Percentiles rank a stretch among this genome's conserved stretches.
Evolutionary conservation across 306 rosid species (phyloP).

Genomic region (Nissolia schottii): DNA sequence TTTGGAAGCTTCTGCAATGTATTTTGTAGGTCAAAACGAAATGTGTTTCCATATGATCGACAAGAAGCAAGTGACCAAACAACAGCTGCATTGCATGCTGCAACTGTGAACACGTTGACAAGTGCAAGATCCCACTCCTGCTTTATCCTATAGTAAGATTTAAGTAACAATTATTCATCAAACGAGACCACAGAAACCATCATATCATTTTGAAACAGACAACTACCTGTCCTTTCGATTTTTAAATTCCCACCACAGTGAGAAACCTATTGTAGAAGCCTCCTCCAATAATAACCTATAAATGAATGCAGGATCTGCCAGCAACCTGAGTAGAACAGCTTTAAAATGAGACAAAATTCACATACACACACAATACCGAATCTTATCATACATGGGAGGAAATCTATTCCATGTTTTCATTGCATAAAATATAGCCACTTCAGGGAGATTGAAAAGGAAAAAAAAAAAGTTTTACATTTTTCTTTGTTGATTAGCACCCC

Average conservation of each 20-base stretch:
- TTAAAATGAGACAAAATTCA: slow-evolving; percentile 1
- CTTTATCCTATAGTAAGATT: slow-evolving; percentile 60
- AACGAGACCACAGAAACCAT: slow-evolving; percentile 13
- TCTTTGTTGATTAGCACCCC: background rate
- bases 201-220: background rate
- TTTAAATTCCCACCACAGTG: slow-evolving; percentile 91
- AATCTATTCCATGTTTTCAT: background rate
- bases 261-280: slow-evolving; percentile 71
- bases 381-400: background rate
- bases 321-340: slow-evolving; percentile 60
- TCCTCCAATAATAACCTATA: slow-evolving; percentile 81
- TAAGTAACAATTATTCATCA: slow-evolving; percentile 13
- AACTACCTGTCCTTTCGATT: slow-evolving; percentile 82
- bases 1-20: slow-evolving; percentile 97
- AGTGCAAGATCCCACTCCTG: slow-evolving; percentile 99
- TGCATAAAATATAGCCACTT: slow-evolving; percentile 10
- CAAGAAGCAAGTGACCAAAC: slow-evolving; percentile 99
- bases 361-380: background rate
- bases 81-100: slow-evolving; percentile 92
- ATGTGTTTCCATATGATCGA: slow-evolving; percentile 94
- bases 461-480: background rate
- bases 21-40: slow-evolving; percentile 88
- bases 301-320: slow-evolving; percentile 93
- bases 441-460: background rate
- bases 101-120: slow-evolving; percentile 80